phyloP scores from a whole-genome alignment of 768 basidiomycete genomes.

The Collybiopsis luxurians region DNA sequence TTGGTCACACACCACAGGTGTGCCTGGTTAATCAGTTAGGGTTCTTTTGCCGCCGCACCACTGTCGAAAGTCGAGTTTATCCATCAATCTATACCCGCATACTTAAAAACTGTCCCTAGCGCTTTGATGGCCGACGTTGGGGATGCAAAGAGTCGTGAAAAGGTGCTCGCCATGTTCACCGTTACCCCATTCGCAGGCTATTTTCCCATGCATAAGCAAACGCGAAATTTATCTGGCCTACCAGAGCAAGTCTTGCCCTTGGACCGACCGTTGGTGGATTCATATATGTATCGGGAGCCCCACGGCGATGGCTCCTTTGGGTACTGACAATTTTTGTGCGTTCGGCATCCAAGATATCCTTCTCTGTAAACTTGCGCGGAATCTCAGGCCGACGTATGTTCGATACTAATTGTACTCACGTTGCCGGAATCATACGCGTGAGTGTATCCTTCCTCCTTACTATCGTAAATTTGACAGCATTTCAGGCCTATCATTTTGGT shows the following conservation, averaged over 20 bases:
- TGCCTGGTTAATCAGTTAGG: too few relatives aligned
- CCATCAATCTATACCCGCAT: background rate
- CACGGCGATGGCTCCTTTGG: constrained; percentile 73
- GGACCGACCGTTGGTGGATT: constrained; percentile 55
- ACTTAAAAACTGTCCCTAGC: constrained; percentile 19
- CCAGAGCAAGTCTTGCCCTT: constrained; percentile 52
- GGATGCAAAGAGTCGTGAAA: constrained; percentile 59
- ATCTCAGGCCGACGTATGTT: constrained; percentile 45
- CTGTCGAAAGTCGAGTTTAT: constrained; percentile 63
- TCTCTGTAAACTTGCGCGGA: background rate
- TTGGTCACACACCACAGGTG: too few relatives aligned
- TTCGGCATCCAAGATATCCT: constrained; percentile 2
- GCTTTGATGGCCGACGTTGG: constrained; percentile 59
- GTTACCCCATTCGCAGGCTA: constrained; percentile 49
- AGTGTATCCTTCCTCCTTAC: constrained; percentile 10
- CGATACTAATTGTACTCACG: constrained; percentile 47
- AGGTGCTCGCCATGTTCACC: constrained; percentile 66
- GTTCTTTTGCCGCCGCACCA: constrained; percentile 67
- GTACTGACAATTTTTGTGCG: constrained; percentile 54
- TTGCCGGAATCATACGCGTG: constrained; percentile 68
- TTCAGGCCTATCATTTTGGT: constrained; percentile 55
- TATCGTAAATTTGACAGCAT: background rate
- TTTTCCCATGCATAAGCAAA: background rate
- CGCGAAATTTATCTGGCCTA: background rate
- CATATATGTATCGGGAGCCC: constrained; percentile 30